phyloP scores from a whole-genome alignment of 75 land plant genomes.

The Isoetes taiwanensis region DNA sequence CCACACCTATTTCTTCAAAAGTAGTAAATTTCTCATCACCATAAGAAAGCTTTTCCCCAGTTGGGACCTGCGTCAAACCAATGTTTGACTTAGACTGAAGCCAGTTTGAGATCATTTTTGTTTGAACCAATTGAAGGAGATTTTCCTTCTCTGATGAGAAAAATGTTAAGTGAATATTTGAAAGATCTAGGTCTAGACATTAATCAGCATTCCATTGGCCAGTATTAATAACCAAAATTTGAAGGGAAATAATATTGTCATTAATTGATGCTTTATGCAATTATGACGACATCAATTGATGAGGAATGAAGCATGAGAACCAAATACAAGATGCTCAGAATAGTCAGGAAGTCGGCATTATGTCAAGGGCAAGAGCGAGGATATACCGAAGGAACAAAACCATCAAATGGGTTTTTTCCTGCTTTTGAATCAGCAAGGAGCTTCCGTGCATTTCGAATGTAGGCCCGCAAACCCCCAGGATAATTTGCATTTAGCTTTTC shows the following conservation, averaged over 20 bases:
- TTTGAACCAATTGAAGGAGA: too few relatives aligned
- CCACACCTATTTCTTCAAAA: constrained; percentile 68
- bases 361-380: background rate
- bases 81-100: too few relatives aligned
- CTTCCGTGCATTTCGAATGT: constrained; percentile 72
- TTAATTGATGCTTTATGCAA: background rate
- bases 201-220: too few relatives aligned
- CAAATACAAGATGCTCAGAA: background rate
- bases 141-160: too few relatives aligned
- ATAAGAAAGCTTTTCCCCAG: constrained; percentile 60
- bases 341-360: background rate
- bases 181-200: too few relatives aligned
- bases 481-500: constrained; percentile 61
- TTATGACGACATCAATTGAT: background rate
- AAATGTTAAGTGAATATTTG: too few relatives aligned
- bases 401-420: constrained; percentile 90
- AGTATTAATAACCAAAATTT: background rate
- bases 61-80: constrained; percentile 86
- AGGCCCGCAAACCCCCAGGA: constrained; percentile 75
- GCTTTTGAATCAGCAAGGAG: constrained; percentile 79
- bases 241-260: background rate
- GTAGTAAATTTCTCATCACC: constrained; percentile 63
- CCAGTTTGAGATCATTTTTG: too few relatives aligned
- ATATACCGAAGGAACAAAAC: constrained; percentile 79
- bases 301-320: background rate